Evolutionary conservation across 2,329 filamentous ascomycete genomes (phyloP).

Genomic region (Botrytis fabae): DNA sequence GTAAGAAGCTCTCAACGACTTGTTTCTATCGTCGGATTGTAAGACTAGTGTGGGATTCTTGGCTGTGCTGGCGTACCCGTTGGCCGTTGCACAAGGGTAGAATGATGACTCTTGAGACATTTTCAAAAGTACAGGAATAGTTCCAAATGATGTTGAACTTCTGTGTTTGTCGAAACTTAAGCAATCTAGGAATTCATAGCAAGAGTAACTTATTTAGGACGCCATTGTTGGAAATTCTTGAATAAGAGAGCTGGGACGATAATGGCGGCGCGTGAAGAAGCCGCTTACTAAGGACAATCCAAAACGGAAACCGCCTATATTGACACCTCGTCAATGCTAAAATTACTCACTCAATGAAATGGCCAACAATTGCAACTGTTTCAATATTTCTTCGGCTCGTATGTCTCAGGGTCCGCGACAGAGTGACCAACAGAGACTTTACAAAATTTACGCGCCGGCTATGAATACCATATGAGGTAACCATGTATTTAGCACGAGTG

Average conservation of each 20-base stretch:
- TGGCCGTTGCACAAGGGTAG: slow-evolving; percentile 8
- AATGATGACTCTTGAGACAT: background rate
- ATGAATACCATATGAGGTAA: background rate
- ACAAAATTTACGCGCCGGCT: slow-evolving; percentile 11
- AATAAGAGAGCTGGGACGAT: background rate
- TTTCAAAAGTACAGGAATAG: background rate
- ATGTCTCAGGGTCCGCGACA: background rate
- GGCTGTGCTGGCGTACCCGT: background rate
- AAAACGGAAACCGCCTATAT: background rate
- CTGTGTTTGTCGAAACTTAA: background rate
- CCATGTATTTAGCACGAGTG: too few species aligned
- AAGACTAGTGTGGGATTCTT: background rate
- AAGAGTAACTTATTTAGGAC: background rate
- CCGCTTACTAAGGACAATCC: slow-evolving; percentile 4
- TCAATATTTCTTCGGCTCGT: background rate
- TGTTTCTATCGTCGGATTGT: slow-evolving; percentile 2
- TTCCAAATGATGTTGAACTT: background rate
- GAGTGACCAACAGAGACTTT: background rate
- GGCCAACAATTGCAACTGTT: background rate
- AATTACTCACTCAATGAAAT: background rate
- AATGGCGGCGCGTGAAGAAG: background rate
- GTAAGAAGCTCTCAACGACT: slow-evolving; percentile 6
- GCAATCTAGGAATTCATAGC: background rate
- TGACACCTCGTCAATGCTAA: background rate
- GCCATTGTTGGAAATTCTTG: background rate